Conservation (phyloP, 306 rosid species). For the Lathyrus sativus region DNA sequence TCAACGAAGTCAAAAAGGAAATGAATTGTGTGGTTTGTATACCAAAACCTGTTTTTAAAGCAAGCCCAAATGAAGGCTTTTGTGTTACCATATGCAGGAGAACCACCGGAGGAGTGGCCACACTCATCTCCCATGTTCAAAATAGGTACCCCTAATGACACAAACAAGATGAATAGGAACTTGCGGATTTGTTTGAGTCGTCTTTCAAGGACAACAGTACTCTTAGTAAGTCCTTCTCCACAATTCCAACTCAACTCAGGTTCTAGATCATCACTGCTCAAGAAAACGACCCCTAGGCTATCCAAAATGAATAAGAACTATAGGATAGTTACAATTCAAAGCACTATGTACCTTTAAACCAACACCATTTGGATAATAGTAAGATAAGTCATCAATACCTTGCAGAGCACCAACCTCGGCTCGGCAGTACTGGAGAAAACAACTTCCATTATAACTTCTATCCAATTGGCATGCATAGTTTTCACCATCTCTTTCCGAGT, state of each 20-base stretch:
- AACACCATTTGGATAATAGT: slow-evolving; percentile 50
- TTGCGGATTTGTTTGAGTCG: slow-evolving; percentile 82
- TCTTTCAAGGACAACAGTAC: slow-evolving; percentile 59
- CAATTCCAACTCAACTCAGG: slow-evolving; percentile 84
- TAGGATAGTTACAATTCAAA: slow-evolving; percentile 75
- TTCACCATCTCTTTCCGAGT: slow-evolving; percentile 85
- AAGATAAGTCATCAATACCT: slow-evolving; percentile 70
- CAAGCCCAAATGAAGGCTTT: slow-evolving; percentile 66
- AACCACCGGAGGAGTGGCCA: slow-evolving; percentile 77
- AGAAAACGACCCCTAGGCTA: too few species aligned
- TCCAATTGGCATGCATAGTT: slow-evolving; percentile 73
- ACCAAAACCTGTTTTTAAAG: slow-evolving; percentile 64
- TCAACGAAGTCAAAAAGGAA: slow-evolving; percentile 62
- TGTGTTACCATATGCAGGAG: slow-evolving; percentile 50
- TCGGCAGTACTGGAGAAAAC: slow-evolving; percentile 72
- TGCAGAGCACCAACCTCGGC: slow-evolving; percentile 52
- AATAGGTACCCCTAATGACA: slow-evolving; percentile 89
- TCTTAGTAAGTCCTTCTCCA: slow-evolving; percentile 80
- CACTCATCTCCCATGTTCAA: slow-evolving; percentile 96
- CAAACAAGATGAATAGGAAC: slow-evolving; percentile 64
- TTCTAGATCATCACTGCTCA: slow-evolving; percentile 49
- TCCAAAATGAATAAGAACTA: slow-evolving; percentile 80
- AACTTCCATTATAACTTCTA: slow-evolving; percentile 88
- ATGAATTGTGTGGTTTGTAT: slow-evolving; percentile 66
- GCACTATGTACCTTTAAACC: slow-evolving; percentile 45